Percentiles rank a stretch among this genome's conserved stretches.
These are phyloP conservation scores for Plasmodium coatneyi DNA, from an alignment of 169 alveolate species.

Conservation along the genomic window DNA sequence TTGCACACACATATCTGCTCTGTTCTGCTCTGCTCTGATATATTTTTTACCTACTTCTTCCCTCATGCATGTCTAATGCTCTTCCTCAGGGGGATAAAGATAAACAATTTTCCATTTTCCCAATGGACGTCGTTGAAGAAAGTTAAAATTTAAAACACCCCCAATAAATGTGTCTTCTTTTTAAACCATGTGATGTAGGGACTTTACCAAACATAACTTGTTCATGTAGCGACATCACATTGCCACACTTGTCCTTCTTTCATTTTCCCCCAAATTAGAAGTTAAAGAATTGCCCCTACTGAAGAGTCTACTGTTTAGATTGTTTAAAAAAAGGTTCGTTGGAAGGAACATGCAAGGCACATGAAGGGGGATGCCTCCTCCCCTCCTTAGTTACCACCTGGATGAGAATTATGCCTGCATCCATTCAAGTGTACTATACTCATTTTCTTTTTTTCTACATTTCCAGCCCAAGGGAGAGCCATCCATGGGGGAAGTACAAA, in stretches of 20 bases:
- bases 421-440: neutral
- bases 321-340: constrained; percentile 34
- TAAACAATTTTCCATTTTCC: constrained; percentile 7
- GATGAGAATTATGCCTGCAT: neutral
- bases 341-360: neutral
- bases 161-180: neutral
- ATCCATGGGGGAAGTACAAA: constrained; percentile 1
- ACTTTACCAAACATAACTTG: neutral
- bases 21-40: neutral
- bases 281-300: constrained; percentile 38
- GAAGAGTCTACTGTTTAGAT: constrained; percentile 31
- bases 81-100: constrained; percentile 61
- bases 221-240: neutral
- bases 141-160: constrained; percentile 21
- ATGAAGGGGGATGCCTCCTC: neutral
- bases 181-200: neutral
- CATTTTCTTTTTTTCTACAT: constrained; percentile 1
- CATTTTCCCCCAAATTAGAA: constrained; percentile 5
- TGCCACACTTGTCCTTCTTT: neutral
- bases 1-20: neutral
- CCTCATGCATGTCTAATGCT: neutral
- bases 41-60: neutral
- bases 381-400: neutral
- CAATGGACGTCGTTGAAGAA: constrained; percentile 15
- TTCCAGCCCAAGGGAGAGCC: neutral